Conservation (phyloP, 371 early-diverging fungal genomes). For the Mucor circinelloides region DNA sequence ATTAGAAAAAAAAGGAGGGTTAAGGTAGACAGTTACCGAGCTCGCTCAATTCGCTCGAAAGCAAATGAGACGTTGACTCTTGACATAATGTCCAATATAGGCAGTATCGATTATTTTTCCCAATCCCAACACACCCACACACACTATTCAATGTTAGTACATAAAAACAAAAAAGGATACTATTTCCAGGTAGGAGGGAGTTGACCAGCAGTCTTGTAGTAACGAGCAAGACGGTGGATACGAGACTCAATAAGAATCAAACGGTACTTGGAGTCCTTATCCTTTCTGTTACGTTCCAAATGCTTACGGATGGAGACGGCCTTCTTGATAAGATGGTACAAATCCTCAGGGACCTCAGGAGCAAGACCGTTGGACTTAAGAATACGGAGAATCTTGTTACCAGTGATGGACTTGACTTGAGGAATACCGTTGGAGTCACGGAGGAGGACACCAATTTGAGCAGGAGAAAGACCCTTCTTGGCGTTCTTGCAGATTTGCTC, state of each 20-base stretch:
- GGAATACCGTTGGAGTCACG: slow-evolving; percentile 99
- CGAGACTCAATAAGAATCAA: slow-evolving; percentile 98
- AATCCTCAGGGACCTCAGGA: slow-evolving; percentile 99
- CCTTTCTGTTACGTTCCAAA: slow-evolving; percentile 99
- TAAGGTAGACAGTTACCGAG: slow-evolving; percentile 50
- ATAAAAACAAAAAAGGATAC: slow-evolving; percentile 46
- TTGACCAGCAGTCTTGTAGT: slow-evolving; percentile 99
- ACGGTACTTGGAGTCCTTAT: slow-evolving; percentile 99
- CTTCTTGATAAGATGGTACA: slow-evolving; percentile 99
- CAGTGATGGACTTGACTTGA: slow-evolving; percentile 95
- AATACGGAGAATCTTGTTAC: slow-evolving; percentile 96
- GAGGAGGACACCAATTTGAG: slow-evolving; percentile 99
- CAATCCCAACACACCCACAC: neutral
- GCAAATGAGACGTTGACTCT: slow-evolving; percentile 10
- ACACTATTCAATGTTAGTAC: slow-evolving; percentile 15
- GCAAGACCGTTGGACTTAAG: slow-evolving; percentile 81
- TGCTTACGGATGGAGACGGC: slow-evolving; percentile 99
- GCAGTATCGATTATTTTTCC: slow-evolving; percentile 10
- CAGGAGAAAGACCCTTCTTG: slow-evolving; percentile 99
- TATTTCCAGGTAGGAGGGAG: slow-evolving; percentile 99
- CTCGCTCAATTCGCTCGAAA: slow-evolving; percentile 3
- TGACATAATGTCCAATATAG: slow-evolving; percentile 31
- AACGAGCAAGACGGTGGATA: slow-evolving; percentile 99
- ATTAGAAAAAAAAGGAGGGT: slow-evolving; percentile 38
- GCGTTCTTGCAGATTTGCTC: slow-evolving; percentile 98